Evolutionary conservation across 441 rosid genomes (phyloP), one percentile per base, ranked within the genome.

Genomic region (Bruguiera hainesii): DNA sequence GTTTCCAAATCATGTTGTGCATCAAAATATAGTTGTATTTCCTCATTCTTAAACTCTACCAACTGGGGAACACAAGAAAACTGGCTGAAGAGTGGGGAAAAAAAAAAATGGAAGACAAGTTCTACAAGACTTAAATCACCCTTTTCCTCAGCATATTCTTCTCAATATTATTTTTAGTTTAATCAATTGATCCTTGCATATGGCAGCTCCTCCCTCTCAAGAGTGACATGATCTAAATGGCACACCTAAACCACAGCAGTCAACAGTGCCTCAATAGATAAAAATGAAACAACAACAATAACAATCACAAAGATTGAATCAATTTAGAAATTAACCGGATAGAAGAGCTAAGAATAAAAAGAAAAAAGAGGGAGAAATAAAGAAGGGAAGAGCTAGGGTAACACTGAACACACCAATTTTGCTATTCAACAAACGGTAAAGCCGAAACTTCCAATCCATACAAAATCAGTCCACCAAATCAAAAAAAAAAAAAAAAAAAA

Each of bases 111-210:
- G 46, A 72, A 67, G 65, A 61, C 30, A 75, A 69, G 62, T 79
- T 65, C 52, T 71, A 73, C 63, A 68, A 64, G 69, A 72, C 70
- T 83, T 58, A 84, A 73, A 80, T 76, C 73, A 79, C 78, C 84
- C 74, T 72, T 70, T 65, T 64, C 72, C 84, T 85, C 83, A 83
- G 82, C 85, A 65, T 78, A 63, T 71, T 62, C 84, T 81, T 78
- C 84, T 30, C 25, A 57, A 62, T 67, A 68, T 76, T 69, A 31
- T 68, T 63, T 77, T 76, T 75, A 57, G 75, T 69, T 31, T 79
- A 78, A 67, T 79, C 71, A 60, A 63, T 31, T 16, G 81, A 76
- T 60, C 80, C 80, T 74, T 61, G 80, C 80, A 75, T 77, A 71
- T 56, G 64, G 63, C 39, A 73, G 70, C 70, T 66, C 57, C 70